phyloP scores from a whole-genome alignment of 352 stramenopile species.

The Halophytophthora polymorphica region DNA sequence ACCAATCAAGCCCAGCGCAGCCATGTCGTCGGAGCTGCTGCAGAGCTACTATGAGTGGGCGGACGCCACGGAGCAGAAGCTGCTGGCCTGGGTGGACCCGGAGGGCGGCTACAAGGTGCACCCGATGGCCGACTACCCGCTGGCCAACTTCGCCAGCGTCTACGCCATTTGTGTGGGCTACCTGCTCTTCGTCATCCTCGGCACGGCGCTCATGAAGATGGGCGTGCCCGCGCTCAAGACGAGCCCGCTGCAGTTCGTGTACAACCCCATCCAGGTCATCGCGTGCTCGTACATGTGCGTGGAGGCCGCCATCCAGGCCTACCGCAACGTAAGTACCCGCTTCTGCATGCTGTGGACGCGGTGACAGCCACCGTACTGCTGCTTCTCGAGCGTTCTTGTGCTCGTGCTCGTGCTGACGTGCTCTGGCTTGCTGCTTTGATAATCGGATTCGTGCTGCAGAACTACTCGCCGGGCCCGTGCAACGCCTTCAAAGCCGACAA shows the following conservation, averaged over 20 bases:
- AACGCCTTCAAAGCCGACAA: slow-evolving; percentile 82
- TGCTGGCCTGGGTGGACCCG: slow-evolving; percentile 62
- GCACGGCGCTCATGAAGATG: slow-evolving; percentile 55
- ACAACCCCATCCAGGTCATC: slow-evolving; percentile 94
- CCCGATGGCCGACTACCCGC: slow-evolving; percentile 60
- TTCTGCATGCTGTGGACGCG: neutral
- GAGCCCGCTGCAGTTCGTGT: slow-evolving; percentile 88
- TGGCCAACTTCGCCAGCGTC: slow-evolving; percentile 58
- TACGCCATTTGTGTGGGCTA: slow-evolving; percentile 63
- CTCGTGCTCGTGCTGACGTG: too few relatives aligned
- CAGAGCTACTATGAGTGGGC: slow-evolving; percentile 57
- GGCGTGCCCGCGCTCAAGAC: slow-evolving; percentile 51
- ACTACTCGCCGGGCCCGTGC: slow-evolving; percentile 84
- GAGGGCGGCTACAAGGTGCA: slow-evolving; percentile 53
- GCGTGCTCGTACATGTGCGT: slow-evolving; percentile 93
- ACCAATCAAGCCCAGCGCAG: too few relatives aligned
- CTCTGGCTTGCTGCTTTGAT: too few relatives aligned
- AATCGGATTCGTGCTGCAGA: too few relatives aligned
- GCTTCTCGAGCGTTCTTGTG: too few relatives aligned
- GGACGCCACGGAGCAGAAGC: slow-evolving; percentile 36
- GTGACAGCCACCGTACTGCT: too few relatives aligned
- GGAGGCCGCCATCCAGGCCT: slow-evolving; percentile 84
- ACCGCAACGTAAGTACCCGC: slow-evolving; percentile 55
- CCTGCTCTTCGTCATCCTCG: slow-evolving; percentile 64
- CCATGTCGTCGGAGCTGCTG: slow-evolving; percentile 31